phyloP scores from a whole-genome alignment of 495 filamentous ascomycete genomes.

The Umbilicaria muhlenbergii region DNA sequence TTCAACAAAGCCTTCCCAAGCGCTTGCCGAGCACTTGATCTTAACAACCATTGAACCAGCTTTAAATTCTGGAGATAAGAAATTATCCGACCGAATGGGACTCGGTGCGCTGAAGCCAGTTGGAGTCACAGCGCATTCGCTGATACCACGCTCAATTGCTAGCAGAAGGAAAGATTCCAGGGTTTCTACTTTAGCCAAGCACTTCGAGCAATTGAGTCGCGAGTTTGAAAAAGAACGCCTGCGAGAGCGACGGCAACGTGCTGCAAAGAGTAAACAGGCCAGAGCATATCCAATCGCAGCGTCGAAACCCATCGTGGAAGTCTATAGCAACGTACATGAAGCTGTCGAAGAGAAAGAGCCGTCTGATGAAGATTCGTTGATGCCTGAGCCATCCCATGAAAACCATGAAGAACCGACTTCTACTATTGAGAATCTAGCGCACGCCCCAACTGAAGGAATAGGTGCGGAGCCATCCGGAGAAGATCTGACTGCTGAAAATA shows the following conservation, averaged over 20 bases:
- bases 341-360: slow-evolving; percentile 77
- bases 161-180: slow-evolving; percentile 49
- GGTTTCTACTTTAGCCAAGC: slow-evolving; percentile 78
- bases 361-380: slow-evolving; percentile 40
- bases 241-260: slow-evolving; percentile 66
- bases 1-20: not conserved
- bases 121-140: slow-evolving; percentile 47
- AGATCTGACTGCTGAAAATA: slow-evolving; percentile 22
- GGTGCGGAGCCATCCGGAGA: slow-evolving; percentile 3
- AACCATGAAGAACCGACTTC: slow-evolving; percentile 8
- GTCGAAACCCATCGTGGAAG: slow-evolving; percentile 91
- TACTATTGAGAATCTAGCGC: slow-evolving; percentile 11
- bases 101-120: slow-evolving; percentile 42
- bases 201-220: slow-evolving; percentile 90
- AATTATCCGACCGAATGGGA: slow-evolving; percentile 49
- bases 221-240: slow-evolving; percentile 94
- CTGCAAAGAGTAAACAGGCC: slow-evolving; percentile 63
- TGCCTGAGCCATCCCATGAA: slow-evolving; percentile 12
- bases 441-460: slow-evolving; percentile 13
- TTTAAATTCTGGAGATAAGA: slow-evolving; percentile 46
- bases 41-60: slow-evolving; percentile 10
- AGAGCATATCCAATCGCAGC: slow-evolving; percentile 78
- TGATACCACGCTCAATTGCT: slow-evolving; percentile 78
- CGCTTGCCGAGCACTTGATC: not conserved
- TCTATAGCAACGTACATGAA: slow-evolving; percentile 84